Evolutionary conservation across 2,329 filamentous ascomycete genomes (phyloP), one percentile per base, ranked within the genome.

Genomic region (Exophiala alcalophila): DNA sequence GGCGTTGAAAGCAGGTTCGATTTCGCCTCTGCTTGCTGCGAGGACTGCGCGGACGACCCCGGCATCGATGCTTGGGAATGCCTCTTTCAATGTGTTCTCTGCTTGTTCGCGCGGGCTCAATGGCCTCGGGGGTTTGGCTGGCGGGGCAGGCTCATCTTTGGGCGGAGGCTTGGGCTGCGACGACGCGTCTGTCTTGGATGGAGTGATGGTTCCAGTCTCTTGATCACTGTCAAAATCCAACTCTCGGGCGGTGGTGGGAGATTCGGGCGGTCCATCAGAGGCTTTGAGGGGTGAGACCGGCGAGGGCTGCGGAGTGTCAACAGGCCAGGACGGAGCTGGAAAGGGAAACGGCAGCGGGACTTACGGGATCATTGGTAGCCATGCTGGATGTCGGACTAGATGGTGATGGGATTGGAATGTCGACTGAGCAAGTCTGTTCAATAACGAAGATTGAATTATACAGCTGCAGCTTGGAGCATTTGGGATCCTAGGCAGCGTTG

Each of bases 1-100:
- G 24, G 92, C 92, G 68, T 96, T 92, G 69, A 98, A 98, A 10
- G 92, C 91, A 21, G 88, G 86, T 65, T 98, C 92, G 33, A 97
- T 82, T 59, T 84, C 81, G 47, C 90, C 91, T 45, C 82, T 77
- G 63, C 92, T 97, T 10, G 92, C 92, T 16, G 78, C 76, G 52
- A 98, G 69, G 0, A 98, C 85, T 20, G 92, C 92, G 65, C 83
- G 94, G 64, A 98, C 78, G 32, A 98, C 84, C 30, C 80, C 65
- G 5, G 69, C 63, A 40, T 98, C 92, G 48, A 96, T 86, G 41
- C 72, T 77, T 0, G 92, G 92, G 59, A 98, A 98, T 0, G 92
- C 92, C 65, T 98, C 92, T 64, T 87, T 91, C 42, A 98, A 73
- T 3, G 89, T 96, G 57, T 80, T 78, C 66, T 91, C 84, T 33